These are phyloP conservation scores for Trichoderma simmonsii DNA, from an alignment of 2,329 filamentous ascomycete species.

Conservation along the genomic window DNA sequence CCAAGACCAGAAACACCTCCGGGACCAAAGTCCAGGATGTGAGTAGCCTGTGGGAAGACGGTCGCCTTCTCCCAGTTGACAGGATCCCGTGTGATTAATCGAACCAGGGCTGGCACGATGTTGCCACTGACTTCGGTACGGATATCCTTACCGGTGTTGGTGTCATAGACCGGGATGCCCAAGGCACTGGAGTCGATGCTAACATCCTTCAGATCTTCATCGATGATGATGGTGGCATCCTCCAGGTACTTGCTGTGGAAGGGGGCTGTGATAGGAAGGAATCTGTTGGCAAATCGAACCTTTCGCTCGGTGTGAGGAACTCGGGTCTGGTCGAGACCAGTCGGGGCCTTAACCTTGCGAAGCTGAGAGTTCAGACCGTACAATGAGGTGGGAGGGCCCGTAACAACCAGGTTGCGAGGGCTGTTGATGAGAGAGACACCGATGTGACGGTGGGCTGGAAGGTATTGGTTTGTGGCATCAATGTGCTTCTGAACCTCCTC, in stretches of 20 bases:
- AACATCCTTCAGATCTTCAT: slow-evolving; percentile 82
- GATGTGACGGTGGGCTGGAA: slow-evolving; percentile 89
- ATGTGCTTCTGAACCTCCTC: slow-evolving; percentile 94
- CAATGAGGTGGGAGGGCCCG: slow-evolving; percentile 89
- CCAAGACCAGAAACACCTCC: slow-evolving; percentile 96
- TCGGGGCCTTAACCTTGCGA: slow-evolving; percentile 94
- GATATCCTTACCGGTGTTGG: slow-evolving; percentile 82
- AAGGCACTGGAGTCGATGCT: slow-evolving; percentile 70
- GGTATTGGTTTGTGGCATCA: slow-evolving; percentile 92
- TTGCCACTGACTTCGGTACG: slow-evolving; percentile 67
- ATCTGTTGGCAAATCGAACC: slow-evolving; percentile 92
- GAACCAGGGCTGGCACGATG: slow-evolving; percentile 80
- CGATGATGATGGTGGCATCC: slow-evolving; percentile 76
- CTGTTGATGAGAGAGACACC: slow-evolving; percentile 95
- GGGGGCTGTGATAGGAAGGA: slow-evolving; percentile 93
- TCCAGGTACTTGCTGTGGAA: slow-evolving; percentile 96
- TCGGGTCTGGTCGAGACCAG: slow-evolving; percentile 92
- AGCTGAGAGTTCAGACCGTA: slow-evolving; percentile 94
- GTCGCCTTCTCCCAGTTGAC: slow-evolving; percentile 98
- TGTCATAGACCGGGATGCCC: slow-evolving; percentile 85
- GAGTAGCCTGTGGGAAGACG: slow-evolving; percentile 83
- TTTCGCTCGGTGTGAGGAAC: slow-evolving; percentile 95
- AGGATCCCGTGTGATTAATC: slow-evolving; percentile 89
- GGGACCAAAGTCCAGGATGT: slow-evolving; percentile 94
- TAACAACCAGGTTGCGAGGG: slow-evolving; percentile 93